Conservation (phyloP, 2,329 filamentous ascomycete species). For the Apiospora kogelbergensis region DNA sequence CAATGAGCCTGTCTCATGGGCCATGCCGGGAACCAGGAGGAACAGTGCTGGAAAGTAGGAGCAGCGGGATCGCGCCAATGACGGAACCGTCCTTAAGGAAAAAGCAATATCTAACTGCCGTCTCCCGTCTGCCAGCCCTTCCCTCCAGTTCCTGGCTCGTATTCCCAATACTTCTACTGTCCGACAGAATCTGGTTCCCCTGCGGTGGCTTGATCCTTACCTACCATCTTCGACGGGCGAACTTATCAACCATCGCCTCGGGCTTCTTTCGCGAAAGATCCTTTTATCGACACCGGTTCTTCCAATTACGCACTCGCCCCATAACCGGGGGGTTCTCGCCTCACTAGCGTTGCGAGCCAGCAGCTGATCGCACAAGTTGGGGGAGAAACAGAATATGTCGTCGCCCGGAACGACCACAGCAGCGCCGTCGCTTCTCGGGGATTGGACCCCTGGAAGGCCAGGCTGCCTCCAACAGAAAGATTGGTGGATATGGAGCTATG, state of each 20-base stretch:
- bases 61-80: neutral
- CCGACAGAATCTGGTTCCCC: neutral
- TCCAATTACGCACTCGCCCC: too few species aligned
- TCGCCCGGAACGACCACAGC: conserved; percentile 7
- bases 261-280: neutral
- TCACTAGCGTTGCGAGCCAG: neutral
- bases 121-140: neutral
- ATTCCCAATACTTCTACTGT: neutral
- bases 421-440: neutral
- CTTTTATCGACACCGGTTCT: neutral
- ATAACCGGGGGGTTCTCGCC: too few species aligned
- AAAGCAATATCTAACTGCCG: neutral
- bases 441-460: neutral
- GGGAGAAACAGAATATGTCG: neutral
- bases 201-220: neutral
- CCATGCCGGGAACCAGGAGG: neutral
- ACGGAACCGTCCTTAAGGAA: too few species aligned
- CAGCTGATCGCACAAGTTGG: neutral
- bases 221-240: neutral
- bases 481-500: conserved; percentile 25
- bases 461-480: conserved; percentile 13
- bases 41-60: neutral
- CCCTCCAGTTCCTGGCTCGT: neutral
- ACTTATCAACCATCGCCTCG: neutral
- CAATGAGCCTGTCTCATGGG: neutral